Base-by-base conservation (phyloP, 163 green algal species). In the Chlamydomonas reinhardtii region DNA sequence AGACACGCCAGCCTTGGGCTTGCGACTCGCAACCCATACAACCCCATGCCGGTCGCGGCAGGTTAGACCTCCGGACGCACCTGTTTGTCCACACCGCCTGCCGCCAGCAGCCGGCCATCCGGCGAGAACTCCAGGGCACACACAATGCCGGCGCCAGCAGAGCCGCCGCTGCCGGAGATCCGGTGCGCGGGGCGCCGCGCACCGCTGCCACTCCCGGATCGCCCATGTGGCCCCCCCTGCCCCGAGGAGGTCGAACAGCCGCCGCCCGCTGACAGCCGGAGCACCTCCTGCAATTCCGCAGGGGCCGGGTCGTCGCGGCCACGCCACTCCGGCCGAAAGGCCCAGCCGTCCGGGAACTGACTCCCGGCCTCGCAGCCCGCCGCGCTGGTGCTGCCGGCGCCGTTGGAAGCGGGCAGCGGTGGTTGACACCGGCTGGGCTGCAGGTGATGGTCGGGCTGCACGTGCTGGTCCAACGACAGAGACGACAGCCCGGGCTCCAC, bases 81-180 rank as follows among this genome's bases (percentile, higher is more conserved):
- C 89, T 94, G 88, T 83, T 94, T 94, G 78, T 84, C 86, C 35
- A 95, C 87, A 24, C 92, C 92, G 2, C 89, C 92, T n/a, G 90
- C 83, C 25, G 90, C 92, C 69, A 95, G 48, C 62, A 95, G 74
- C 72, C 83, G 85, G 12, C 92, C 92, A 54, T 94, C 80, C 9
- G 82, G 75, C 17, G 89, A 92, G 69, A 96, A 96, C 74, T 96
- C 94, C 19, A 96, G 37, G 0, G 88, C 90, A 66, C 91, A 94
- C 25, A 95, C 86, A 24, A 96, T 95, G 74, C 95, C 93, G n/a
- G 48, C 48, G 22, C n/a, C n/a, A 0, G 29, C 17, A 19, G n/a
- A n/a, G n/a, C 39, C 27, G 22, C 27, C 27, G 27, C 72, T 12
- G 72, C 72, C 29, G 48, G 48, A 56, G 48, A 56, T 14, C 48